Conservation (phyloP, 1,284 basidiomycete species). For the Lignosus rhinocerotis region DNA sequence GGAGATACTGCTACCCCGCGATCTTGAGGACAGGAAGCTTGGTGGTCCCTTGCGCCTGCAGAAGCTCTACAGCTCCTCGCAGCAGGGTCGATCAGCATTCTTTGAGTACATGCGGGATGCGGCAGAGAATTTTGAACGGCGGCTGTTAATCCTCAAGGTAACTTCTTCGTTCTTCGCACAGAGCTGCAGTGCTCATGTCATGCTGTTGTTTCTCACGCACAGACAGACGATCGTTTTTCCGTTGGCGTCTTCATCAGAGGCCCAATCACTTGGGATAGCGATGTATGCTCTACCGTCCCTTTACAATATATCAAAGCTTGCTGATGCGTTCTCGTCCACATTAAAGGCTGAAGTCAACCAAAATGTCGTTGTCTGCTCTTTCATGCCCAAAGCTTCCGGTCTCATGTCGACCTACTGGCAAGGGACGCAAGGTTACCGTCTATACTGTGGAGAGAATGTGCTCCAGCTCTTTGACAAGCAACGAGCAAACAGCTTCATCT, state of each 20-base stretch:
- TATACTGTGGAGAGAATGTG: slow-evolving; percentile 53
- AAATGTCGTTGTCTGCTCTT: slow-evolving; percentile 63
- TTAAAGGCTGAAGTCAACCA: slow-evolving; percentile 47
- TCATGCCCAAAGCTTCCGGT: slow-evolving; percentile 53
- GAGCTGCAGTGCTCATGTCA: too few relatives aligned
- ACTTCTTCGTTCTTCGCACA: background rate
- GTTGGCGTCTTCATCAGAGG: slow-evolving; percentile 64
- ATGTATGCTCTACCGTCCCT: slow-evolving; percentile 27
- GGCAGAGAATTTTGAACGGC: slow-evolving; percentile 54
- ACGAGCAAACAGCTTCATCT: slow-evolving; percentile 56
- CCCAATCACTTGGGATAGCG: slow-evolving; percentile 61
- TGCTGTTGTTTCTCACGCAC: background rate
- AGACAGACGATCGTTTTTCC: slow-evolving; percentile 59
- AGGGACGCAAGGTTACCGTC: slow-evolving; percentile 51
- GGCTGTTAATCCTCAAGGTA: slow-evolving; percentile 61
- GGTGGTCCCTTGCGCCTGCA: slow-evolving; percentile 55
- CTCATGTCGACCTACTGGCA: slow-evolving; percentile 49
- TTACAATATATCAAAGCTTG: background rate
- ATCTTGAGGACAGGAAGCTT: slow-evolving; percentile 51
- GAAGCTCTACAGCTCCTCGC: slow-evolving; percentile 57
- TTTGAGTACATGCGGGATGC: slow-evolving; percentile 61
- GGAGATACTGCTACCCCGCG: slow-evolving; percentile 50
- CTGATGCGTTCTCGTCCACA: background rate
- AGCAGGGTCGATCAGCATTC: slow-evolving; percentile 53
- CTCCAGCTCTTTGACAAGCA: slow-evolving; percentile 60